Evolutionary conservation across 2,329 filamentous ascomycete species (phyloP).

Genomic region (Colletotrichum cordylinicola): DNA sequence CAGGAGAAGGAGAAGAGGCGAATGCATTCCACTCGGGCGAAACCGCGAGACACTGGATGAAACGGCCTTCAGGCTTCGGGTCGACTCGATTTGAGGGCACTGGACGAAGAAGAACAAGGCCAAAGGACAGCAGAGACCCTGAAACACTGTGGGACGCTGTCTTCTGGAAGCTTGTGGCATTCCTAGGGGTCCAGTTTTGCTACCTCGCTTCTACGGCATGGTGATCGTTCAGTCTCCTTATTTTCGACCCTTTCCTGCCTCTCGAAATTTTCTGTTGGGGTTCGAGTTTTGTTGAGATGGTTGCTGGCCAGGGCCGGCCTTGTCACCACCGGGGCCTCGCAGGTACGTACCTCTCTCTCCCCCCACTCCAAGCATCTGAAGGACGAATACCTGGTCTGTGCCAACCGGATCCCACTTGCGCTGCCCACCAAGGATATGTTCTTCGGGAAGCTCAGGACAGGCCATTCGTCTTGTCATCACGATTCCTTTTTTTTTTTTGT

Average conservation of each 20-base stretch:
- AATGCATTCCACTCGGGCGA: constrained; percentile 4
- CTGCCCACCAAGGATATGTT: background rate
- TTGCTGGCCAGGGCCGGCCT: constrained; percentile 17
- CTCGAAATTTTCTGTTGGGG: constrained; percentile 23
- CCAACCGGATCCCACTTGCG: background rate
- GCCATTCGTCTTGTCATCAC: background rate
- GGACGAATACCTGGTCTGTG: background rate
- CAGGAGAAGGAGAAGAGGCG: background rate
- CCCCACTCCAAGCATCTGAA: constrained; percentile 3
- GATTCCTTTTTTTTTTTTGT: background rate
- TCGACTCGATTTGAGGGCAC: background rate
- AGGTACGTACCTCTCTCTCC: constrained; percentile 4
- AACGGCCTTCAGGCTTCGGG: background rate
- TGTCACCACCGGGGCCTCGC: background rate
- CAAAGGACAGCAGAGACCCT: background rate
- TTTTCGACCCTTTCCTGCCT: background rate
- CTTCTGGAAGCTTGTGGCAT: constrained; percentile 21
- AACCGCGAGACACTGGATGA: constrained; percentile 15
- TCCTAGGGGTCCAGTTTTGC: background rate
- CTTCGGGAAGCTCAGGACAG: background rate
- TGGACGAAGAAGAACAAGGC: background rate
- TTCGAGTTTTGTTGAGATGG: constrained; percentile 17
- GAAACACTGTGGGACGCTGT: constrained; percentile 19
- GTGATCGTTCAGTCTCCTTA: background rate
- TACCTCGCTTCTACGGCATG: background rate